Percentiles rank a stretch among this genome's conserved stretches.
phyloP scores from a whole-genome alignment of 2,329 filamentous ascomycete species.

The Stromatinia cepivora region DNA sequence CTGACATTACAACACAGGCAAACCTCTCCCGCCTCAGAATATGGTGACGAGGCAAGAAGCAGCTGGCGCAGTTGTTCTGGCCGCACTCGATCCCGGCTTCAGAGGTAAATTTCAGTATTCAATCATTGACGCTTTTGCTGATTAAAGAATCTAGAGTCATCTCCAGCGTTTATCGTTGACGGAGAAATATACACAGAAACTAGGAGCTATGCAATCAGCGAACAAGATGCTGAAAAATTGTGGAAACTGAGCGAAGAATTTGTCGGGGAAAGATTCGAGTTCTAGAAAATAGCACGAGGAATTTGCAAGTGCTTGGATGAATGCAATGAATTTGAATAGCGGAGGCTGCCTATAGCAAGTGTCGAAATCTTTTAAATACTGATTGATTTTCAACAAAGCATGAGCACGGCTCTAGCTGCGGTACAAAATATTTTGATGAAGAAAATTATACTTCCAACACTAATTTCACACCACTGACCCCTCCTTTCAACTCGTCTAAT shows the following conservation, averaged over 20 bases:
- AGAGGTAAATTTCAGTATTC: background rate
- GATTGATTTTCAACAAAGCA: background rate
- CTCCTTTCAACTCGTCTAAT: slow-evolving; percentile 44
- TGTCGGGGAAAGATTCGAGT: background rate
- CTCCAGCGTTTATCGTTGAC: background rate
- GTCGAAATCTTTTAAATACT: background rate
- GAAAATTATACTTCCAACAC: slow-evolving; percentile 34
- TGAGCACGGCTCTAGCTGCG: background rate
- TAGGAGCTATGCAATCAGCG: background rate
- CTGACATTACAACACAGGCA: background rate
- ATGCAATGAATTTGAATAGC: background rate
- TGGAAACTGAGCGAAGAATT: slow-evolving; percentile 5
- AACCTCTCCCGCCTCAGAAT: background rate
- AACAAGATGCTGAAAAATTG: background rate
- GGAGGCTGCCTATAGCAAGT: background rate
- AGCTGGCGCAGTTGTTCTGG: background rate
- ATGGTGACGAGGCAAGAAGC: background rate
- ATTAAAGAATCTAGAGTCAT: background rate
- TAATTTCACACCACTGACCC: slow-evolving; percentile 46
- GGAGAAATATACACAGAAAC: background rate
- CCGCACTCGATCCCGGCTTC: background rate
- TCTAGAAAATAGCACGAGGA: background rate
- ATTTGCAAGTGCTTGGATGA: background rate
- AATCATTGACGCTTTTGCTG: background rate
- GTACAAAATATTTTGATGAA: background rate